Percentiles rank a stretch among this genome's conserved stretches.
Conservation (phyloP, 768 basidiomycete species). For the Lentinula lateritia region DNA sequence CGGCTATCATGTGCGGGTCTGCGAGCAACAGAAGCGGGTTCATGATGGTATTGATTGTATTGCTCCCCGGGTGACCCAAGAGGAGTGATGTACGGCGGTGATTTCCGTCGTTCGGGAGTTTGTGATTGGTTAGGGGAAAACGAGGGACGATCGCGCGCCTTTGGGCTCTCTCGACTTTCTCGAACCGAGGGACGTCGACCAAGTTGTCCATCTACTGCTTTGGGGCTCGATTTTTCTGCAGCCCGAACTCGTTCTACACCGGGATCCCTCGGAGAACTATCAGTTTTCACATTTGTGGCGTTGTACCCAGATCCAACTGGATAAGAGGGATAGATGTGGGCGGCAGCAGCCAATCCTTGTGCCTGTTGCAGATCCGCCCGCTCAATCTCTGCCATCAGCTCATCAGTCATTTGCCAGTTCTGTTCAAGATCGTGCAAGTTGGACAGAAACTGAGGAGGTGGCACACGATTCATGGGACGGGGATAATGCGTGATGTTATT, state of each 20-base stretch:
- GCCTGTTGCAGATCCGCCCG: constrained; percentile 61
- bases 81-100: constrained; percentile 45
- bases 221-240: constrained; percentile 50
- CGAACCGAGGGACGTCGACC: constrained; percentile 32
- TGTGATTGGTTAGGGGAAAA: constrained; percentile 35
- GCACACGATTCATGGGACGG: constrained; percentile 56
- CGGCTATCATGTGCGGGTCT: constrained; percentile 13
- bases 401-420: constrained; percentile 63
- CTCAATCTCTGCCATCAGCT: constrained; percentile 68
- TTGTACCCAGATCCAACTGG: not conserved
- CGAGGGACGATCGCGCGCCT: constrained; percentile 31
- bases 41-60: constrained; percentile 48
- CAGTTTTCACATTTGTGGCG: not conserved
- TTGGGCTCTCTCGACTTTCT: constrained; percentile 26
- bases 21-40: constrained; percentile 29
- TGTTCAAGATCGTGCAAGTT: constrained; percentile 52
- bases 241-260: constrained; percentile 51
- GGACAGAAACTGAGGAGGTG: constrained; percentile 49
- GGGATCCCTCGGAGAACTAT: constrained; percentile 32
- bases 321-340: constrained; percentile 23
- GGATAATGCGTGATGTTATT: constrained; percentile 43
- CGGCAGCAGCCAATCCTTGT: constrained; percentile 37
- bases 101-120: constrained; percentile 48
- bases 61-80: constrained; percentile 43
- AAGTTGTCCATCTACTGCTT: constrained; percentile 40